A percentile compares a stretch with the other conserved stretches of the same genome.
phyloP scores from a whole-genome alignment of 2,329 filamentous ascomycete species.

The Salinomyces thailandicus region DNA sequence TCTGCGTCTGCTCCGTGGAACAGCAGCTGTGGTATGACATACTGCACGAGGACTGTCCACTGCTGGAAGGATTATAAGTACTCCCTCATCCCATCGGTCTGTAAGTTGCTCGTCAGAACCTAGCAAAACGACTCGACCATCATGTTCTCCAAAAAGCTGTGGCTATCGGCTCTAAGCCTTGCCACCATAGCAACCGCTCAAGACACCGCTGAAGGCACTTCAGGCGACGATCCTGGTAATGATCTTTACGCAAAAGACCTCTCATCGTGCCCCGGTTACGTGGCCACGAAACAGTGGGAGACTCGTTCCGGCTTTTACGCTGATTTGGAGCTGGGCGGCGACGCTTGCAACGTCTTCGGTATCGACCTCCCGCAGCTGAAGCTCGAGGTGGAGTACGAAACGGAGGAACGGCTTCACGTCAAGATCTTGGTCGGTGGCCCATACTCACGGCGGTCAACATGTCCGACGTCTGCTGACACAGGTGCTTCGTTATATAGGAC shows the following conservation, averaged over 20 bases:
- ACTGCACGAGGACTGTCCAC: background rate
- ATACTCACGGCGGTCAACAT: slow-evolving; percentile 4
- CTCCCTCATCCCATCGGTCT: too few species aligned
- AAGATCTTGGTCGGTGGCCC: too few species aligned
- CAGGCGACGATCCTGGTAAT: background rate
- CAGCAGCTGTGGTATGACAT: background rate
- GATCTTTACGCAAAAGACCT: background rate
- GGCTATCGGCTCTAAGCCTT: background rate
- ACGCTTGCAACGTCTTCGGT: slow-evolving; percentile 49
- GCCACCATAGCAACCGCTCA: background rate
- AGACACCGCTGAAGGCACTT: background rate
- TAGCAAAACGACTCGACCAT: too few species aligned
- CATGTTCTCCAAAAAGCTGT: background rate
- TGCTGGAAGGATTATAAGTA: too few species aligned
- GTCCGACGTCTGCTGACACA: slow-evolving; percentile 49
- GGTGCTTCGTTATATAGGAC: slow-evolving; percentile 65
- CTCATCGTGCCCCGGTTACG: slow-evolving; percentile 21
- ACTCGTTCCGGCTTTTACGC: slow-evolving; percentile 17
- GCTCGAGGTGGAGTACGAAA: slow-evolving; percentile 47
- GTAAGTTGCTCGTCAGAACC: too few species aligned
- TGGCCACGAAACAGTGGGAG: slow-evolving; percentile 18
- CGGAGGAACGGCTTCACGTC: slow-evolving; percentile 55
- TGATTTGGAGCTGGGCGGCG: slow-evolving; percentile 20
- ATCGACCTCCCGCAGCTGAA: slow-evolving; percentile 58
- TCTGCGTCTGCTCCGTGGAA: background rate